Evolutionary conservation across 805 yeast genomes (phyloP).

Genomic region (Hanseniaspora valbyensis): DNA sequence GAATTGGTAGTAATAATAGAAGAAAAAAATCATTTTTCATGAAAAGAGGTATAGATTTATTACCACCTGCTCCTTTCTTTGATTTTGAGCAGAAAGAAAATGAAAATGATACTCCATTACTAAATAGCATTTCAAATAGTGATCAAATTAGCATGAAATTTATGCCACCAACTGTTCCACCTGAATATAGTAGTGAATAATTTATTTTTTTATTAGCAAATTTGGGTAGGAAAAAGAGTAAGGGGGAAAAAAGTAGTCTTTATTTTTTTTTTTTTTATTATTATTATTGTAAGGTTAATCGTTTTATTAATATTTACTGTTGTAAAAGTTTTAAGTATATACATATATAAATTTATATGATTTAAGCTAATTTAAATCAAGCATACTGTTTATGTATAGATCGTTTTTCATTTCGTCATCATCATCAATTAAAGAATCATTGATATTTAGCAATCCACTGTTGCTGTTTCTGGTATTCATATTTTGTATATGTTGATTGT

Average conservation of each 20-base stretch:
- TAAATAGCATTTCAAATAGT: constrained; percentile 9
- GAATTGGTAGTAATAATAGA: neutral
- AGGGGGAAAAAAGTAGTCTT: too few relatives aligned
- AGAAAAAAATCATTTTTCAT: constrained; percentile 10
- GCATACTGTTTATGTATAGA: constrained; percentile 13
- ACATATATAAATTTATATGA: neutral
- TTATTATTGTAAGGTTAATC: neutral
- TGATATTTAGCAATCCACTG: neutral
- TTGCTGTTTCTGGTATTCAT: neutral
- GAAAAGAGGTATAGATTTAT: neutral
- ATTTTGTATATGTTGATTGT: neutral
- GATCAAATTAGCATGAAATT: constrained; percentile 30
- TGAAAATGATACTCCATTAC: neutral
- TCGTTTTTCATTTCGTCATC: constrained; percentile 10
- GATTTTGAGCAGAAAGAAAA: constrained; percentile 27
- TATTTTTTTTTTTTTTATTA: constrained; percentile 14
- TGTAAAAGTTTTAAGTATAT: too few relatives aligned
- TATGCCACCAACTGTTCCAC: constrained; percentile 31
- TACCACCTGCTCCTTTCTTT: constrained; percentile 31
- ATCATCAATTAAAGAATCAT: constrained; percentile 1
- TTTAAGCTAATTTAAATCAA: constrained; percentile 9
- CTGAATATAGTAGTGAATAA: constrained; percentile 28
- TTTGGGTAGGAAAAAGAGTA: too few relatives aligned
- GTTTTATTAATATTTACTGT: neutral
- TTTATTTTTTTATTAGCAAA: too few relatives aligned